Percentiles rank a stretch among this genome's conserved stretches.
phyloP scores from a whole-genome alignment of 2,329 filamentous ascomycete genomes.

The Calonectria pteridis region DNA sequence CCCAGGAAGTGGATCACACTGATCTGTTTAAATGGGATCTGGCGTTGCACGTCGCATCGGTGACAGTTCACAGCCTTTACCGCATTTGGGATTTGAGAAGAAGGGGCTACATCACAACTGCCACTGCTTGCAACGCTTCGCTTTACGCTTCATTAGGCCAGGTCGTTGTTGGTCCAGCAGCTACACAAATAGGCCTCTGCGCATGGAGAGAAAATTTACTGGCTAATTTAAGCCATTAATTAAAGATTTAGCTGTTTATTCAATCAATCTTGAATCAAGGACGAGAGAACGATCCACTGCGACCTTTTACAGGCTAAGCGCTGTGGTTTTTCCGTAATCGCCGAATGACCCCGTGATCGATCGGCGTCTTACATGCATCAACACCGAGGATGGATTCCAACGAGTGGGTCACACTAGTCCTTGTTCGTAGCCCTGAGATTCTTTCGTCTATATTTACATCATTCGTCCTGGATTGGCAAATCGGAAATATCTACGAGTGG shows the following conservation, averaged over 20 bases:
- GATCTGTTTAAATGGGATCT: not conserved
- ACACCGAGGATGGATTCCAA: not conserved
- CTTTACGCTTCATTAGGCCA: not conserved
- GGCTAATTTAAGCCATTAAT: not conserved
- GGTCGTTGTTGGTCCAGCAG: not conserved
- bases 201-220: not conserved
- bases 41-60: not conserved
- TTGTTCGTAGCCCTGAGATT: not conserved
- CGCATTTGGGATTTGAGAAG: not conserved
- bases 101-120: not conserved
- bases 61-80: not conserved
- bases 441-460: not conserved
- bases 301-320: too few species aligned
- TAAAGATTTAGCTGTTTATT: too few species aligned
- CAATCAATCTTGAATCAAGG: too few species aligned
- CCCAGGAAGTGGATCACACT: not conserved
- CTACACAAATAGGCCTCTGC: not conserved
- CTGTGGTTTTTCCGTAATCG: too few species aligned
- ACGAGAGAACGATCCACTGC: too few species aligned
- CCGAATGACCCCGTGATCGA: not conserved
- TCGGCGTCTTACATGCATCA: not conserved
- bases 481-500: not conserved
- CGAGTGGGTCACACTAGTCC: not conserved
- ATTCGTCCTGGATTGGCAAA: not conserved
- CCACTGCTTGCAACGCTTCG: not conserved